Percentiles rank a stretch among this genome's conserved stretches.
These are phyloP conservation scores for Penicillium waksmanii DNA, from an alignment of 495 filamentous ascomycete genomes.

Conservation along the genomic window DNA sequence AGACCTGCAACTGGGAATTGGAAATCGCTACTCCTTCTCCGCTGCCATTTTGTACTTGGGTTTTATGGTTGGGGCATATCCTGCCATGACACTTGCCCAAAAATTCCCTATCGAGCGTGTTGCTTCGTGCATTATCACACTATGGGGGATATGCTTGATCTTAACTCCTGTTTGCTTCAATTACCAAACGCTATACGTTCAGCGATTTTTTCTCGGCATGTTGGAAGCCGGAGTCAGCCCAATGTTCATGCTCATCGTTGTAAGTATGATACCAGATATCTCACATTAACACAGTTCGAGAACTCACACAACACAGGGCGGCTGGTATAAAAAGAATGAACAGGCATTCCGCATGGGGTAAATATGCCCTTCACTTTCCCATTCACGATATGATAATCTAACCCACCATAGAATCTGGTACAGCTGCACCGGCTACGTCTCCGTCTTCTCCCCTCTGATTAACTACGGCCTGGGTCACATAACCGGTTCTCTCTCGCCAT, in stretches of 20 bases:
- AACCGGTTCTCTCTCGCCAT: conserved; percentile 23
- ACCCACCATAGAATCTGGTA: conserved; percentile 26
- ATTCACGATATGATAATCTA: background rate
- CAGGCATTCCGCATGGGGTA: conserved; percentile 51
- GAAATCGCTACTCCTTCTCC: conserved; percentile 42
- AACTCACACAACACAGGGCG: conserved; percentile 20
- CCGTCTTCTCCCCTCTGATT: conserved; percentile 29
- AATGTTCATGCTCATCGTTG: conserved; percentile 50
- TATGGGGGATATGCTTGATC: conserved; percentile 45
- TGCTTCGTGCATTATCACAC: conserved; percentile 30
- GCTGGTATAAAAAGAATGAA: conserved; percentile 49
- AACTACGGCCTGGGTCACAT: conserved; percentile 35
- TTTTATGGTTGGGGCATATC: conserved; percentile 51
- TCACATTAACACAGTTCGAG: background rate
- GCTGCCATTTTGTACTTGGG: conserved; percentile 53
- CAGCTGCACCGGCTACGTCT: conserved; percentile 31
- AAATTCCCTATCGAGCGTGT: conserved; percentile 50
- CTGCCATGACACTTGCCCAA: conserved; percentile 47
- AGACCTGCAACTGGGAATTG: conserved; percentile 38
- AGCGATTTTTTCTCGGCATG: conserved; percentile 54
- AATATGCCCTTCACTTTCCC: background rate
- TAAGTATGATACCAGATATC: conserved; percentile 11
- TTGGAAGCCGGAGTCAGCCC: conserved; percentile 39
- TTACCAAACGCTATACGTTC: conserved; percentile 41
- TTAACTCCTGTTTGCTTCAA: conserved; percentile 40